Evolutionary conservation across 306 rosid genomes (phyloP), one percentile per base, ranked within the genome.

Genomic region (Lathyrus tuberosus): DNA sequence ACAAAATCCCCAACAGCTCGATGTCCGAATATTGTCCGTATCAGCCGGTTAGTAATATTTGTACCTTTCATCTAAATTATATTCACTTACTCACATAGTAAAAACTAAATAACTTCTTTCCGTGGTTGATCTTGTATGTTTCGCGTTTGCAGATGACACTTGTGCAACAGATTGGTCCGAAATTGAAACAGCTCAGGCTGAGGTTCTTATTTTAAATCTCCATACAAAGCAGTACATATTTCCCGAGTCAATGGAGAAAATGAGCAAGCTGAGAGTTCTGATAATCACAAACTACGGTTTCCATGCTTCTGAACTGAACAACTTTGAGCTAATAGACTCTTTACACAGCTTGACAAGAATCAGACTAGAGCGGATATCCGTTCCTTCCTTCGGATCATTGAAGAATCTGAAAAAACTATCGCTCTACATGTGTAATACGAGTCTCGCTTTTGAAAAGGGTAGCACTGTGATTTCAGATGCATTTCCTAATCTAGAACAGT

Each of bases 141-240:
- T 62, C 56, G 17, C 6, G 9, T 82, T 75, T 81, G 78, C 87
- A 91, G 97, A 78, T 76, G 88, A 78, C 74, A 52, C 3, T 6
- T 78, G 67, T 72, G 57, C 76, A 28, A 33, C 64, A 35, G 44
- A 82, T 49, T 76, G 71, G 85, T 65, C 57, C 10, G 20, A 69
- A 70, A 58, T 75, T 38, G 70, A 75, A 43, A 40, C 76, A 17
- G 14, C 77, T 16, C 48, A 83, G 10, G 79, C 62, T 24, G 82
- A 83, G 85, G 92, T 86, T 58, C 71, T 88, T 6, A 70, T 83
- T 47, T 72, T 88, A 30, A 84, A 83, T 78, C 67, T 81, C 64
- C 76, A 33, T 12, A 28, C 85, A 5, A 30, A 68, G 57, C 20
- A 80, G 10, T 80, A 81, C 60, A 14, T 10, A 41, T 72, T 91